Conservation (phyloP, 139 green algal species). For the Asterochloris sp. region DNA sequence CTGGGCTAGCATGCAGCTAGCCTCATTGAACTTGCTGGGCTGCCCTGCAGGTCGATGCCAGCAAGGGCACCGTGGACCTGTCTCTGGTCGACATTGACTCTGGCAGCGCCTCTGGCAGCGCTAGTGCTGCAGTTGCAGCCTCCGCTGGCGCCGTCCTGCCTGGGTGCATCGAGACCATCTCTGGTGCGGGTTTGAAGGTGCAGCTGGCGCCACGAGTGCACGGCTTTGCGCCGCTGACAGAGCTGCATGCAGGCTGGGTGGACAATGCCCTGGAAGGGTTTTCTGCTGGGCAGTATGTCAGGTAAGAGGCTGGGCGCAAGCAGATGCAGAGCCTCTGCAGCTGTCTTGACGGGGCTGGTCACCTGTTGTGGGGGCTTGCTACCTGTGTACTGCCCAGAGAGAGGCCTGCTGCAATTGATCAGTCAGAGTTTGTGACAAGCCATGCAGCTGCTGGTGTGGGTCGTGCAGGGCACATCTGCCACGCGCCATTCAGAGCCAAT, state of each 20-base stretch:
- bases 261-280: constrained; percentile 59
- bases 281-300: constrained; percentile 45
- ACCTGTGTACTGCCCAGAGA: too few relatives aligned
- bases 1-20: too few relatives aligned
- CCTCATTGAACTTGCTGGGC: neutral
- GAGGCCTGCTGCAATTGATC: too few relatives aligned
- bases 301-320: constrained; percentile 35
- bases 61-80: neutral
- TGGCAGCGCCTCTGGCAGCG: neutral
- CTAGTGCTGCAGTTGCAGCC: neutral
- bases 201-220: constrained; percentile 33
- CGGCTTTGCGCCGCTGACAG: constrained; percentile 65
- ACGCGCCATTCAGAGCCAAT: too few relatives aligned
- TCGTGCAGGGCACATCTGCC: too few relatives aligned
- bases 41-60: neutral
- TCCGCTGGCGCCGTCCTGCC: constrained; percentile 4
- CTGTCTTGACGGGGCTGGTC: constrained; percentile 49
- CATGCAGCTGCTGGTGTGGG: too few relatives aligned
- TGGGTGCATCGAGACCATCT: constrained; percentile 1
- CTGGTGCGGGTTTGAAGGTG: constrained; percentile 60
- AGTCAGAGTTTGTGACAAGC: too few relatives aligned
- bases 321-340: constrained; percentile 6
- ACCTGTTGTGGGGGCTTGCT: too few relatives aligned
- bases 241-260: constrained; percentile 73
- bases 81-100: neutral